These are phyloP conservation scores for Fusarium nematophilum DNA, from an alignment of 2,329 filamentous ascomycete species.

Conservation along the genomic window DNA sequence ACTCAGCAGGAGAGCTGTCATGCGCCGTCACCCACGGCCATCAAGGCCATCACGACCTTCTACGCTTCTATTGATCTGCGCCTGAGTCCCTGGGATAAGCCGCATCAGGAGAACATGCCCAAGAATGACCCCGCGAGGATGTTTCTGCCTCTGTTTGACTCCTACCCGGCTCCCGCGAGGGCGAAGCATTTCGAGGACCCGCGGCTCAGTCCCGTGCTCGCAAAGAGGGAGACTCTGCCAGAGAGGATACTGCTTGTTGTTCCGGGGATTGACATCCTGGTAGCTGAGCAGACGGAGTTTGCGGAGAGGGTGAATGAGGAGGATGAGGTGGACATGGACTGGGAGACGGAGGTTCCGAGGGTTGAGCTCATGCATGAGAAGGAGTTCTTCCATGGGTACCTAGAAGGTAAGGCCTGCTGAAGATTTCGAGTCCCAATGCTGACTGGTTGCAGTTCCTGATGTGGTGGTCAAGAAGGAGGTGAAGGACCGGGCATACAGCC, in stretches of 20 bases:
- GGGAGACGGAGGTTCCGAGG: constrained; percentile 13
- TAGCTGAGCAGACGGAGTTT: constrained; percentile 54
- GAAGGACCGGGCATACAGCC: constrained; percentile 26
- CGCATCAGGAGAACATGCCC: constrained; percentile 47
- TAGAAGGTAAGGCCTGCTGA: constrained; percentile 37
- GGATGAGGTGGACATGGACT: constrained; percentile 20
- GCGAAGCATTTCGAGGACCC: constrained; percentile 45
- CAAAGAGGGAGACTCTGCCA: constrained; percentile 49
- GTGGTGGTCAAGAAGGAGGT: constrained; percentile 24
- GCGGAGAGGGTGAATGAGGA: constrained; percentile 48
- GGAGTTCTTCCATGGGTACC: constrained; percentile 45
- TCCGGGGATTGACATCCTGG: constrained; percentile 54
- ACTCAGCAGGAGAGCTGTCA: constrained; percentile 42
- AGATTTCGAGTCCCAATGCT: neutral
- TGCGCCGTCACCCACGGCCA: constrained; percentile 34
- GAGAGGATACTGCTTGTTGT: constrained; percentile 54
- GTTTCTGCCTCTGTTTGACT: constrained; percentile 56
- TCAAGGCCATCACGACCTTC: constrained; percentile 55
- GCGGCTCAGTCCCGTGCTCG: constrained; percentile 52
- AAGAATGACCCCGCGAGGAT: constrained; percentile 52
- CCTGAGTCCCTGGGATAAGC: constrained; percentile 54
- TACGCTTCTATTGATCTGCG: constrained; percentile 55
- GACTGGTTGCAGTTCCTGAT: constrained; percentile 31
- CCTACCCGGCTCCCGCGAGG: constrained; percentile 52
- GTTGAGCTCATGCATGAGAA: constrained; percentile 39